Evolutionary conservation across 139 green algal species (phyloP).

Genomic region (Trebouxia sp.): DNA sequence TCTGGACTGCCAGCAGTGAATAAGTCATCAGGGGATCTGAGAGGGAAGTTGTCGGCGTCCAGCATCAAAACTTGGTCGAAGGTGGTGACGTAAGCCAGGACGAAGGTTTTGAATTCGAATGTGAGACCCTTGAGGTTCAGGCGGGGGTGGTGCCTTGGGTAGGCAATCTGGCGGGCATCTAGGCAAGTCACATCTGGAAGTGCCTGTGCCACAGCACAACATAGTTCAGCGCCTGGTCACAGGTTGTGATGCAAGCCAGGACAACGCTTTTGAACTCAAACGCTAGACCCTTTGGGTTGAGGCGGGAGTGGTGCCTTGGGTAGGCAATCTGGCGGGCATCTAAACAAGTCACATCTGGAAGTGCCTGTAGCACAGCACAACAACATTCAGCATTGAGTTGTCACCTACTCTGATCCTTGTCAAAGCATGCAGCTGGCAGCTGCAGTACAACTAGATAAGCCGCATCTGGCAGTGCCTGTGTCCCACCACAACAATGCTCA

Average conservation of each 20-base stretch:
- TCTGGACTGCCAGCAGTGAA: conserved; percentile 6
- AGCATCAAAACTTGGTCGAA: conserved; percentile 38
- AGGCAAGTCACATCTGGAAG: conserved; percentile 16
- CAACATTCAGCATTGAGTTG: too few species aligned
- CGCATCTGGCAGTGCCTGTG: too few species aligned
- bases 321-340: conserved; percentile 1
- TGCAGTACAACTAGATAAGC: too few species aligned
- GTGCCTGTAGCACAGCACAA: background rate
- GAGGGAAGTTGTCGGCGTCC: conserved; percentile 36
- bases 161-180: background rate
- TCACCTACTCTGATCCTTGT: too few species aligned
- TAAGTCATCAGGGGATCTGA: conserved; percentile 14
- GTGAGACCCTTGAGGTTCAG: conserved; percentile 8
- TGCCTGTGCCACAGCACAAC: background rate
- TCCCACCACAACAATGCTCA: too few species aligned
- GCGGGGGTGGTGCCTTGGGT: background rate
- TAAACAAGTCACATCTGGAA: conserved; percentile 16
- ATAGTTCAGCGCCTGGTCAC: too few species aligned
- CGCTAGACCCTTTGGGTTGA: background rate
- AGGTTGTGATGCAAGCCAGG: conserved; percentile 30
- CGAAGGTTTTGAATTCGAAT: conserved; percentile 33
- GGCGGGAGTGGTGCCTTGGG: background rate
- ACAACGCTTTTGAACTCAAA: conserved; percentile 33
- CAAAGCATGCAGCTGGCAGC: too few species aligned
- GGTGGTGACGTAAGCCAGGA: conserved; percentile 30